Conservation (phyloP, 2,329 filamentous ascomycete species). For the Aspergillus persii region DNA sequence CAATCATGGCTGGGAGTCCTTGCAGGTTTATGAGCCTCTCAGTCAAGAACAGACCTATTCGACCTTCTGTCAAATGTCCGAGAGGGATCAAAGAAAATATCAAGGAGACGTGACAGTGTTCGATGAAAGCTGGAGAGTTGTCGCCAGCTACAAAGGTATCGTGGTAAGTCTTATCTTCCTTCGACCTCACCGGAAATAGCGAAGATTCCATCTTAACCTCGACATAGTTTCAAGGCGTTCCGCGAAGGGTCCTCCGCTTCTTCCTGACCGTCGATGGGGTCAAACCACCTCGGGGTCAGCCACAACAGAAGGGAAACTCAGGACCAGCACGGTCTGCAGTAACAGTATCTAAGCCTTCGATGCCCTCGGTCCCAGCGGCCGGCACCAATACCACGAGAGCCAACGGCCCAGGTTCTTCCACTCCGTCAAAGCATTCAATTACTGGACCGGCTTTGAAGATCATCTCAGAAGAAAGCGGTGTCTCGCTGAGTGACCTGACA, state of each 20-base stretch:
- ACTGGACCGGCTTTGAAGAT: background rate
- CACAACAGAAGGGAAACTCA: background rate
- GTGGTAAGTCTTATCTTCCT: slow-evolving; percentile 10
- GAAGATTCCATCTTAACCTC: background rate
- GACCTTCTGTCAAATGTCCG: background rate
- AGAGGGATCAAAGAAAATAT: background rate
- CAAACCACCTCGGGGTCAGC: slow-evolving; percentile 1
- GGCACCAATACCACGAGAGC: background rate
- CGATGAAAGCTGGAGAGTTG: slow-evolving; percentile 9
- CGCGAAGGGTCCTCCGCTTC: slow-evolving; percentile 18
- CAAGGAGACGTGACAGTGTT: background rate
- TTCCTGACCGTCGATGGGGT: slow-evolving; percentile 13
- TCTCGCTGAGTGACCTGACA: slow-evolving; percentile 5
- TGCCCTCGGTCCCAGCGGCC: background rate
- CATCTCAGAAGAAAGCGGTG: slow-evolving; percentile 10
- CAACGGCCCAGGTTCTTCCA: background rate
- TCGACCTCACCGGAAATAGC: background rate
- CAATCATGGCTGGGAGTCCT: slow-evolving; percentile 15
- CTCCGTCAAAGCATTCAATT: background rate
- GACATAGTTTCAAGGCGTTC: slow-evolving; percentile 18
- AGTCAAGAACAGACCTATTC: slow-evolving; percentile 15
- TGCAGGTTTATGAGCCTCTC: slow-evolving; percentile 14
- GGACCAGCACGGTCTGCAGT: background rate
- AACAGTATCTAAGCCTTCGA: slow-evolving; percentile 2
- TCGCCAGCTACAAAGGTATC: slow-evolving; percentile 19